Evolutionary conservation across 148 eudicot species (phyloP).

Genomic region (Vaccinium macrocarpon): DNA sequence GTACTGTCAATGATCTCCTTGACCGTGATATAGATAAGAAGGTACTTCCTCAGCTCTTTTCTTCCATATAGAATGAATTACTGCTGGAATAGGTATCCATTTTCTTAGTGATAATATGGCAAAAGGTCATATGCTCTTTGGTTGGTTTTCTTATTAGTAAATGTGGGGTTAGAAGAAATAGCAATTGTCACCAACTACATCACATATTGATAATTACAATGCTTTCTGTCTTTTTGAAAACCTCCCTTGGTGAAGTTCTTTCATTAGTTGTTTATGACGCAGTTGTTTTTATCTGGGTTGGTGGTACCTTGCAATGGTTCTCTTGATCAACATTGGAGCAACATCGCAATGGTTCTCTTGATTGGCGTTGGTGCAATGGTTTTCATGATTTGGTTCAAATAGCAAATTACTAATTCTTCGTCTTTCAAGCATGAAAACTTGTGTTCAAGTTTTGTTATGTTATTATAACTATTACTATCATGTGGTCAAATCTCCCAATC

Average conservation of each 20-base stretch:
- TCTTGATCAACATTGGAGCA: no score
- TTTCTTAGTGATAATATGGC: not conserved
- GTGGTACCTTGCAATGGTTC: not conserved
- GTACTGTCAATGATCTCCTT: constrained; percentile 69
- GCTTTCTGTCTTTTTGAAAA: not conserved
- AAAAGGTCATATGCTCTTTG: not conserved
- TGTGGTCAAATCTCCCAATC: not conserved
- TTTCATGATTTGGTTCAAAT: not conserved
- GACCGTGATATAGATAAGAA: constrained; percentile 73
- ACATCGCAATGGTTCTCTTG: not conserved
- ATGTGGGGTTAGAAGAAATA: not conserved
- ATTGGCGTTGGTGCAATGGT: not conserved
- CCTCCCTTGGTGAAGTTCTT: not conserved
- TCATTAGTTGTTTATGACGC: not conserved
- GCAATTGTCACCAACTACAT: not conserved
- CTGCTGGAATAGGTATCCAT: not conserved
- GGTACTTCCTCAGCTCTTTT: constrained; percentile 31
- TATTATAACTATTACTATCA: not conserved
- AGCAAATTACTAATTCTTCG: not conserved
- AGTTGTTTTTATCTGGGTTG: not conserved
- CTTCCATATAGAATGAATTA: not conserved
- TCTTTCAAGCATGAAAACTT: not conserved
- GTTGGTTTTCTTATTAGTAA: not conserved
- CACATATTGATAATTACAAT: not conserved
- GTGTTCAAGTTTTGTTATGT: not conserved